phyloP scores from a whole-genome alignment of 208 protist species.

The Crithidia expoeki region DNA sequence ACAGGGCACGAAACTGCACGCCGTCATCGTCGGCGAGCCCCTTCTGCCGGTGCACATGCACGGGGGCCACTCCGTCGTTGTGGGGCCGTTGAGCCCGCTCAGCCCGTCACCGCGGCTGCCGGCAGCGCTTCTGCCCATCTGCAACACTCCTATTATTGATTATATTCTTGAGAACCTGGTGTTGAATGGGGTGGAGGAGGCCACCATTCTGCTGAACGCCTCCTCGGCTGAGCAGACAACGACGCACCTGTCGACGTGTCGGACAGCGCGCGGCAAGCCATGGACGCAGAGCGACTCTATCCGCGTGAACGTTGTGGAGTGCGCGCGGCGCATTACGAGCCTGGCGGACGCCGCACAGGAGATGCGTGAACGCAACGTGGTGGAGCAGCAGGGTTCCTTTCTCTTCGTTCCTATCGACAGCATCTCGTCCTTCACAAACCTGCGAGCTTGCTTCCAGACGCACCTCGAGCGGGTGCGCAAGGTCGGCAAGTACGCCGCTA shows the following conservation, averaged over 20 bases:
- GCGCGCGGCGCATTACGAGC: slow-evolving; percentile 48
- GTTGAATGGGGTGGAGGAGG: slow-evolving; percentile 73
- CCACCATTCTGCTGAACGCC: slow-evolving; percentile 67
- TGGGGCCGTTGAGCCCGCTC: slow-evolving; percentile 70
- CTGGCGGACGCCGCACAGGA: slow-evolving; percentile 63
- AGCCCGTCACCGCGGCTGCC: slow-evolving; percentile 58
- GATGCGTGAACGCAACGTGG: slow-evolving; percentile 77
- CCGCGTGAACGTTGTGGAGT: slow-evolving; percentile 68
- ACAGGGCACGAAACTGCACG: slow-evolving; percentile 38
- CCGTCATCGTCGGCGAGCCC: slow-evolving; percentile 74
- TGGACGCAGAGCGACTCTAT: slow-evolving; percentile 77
- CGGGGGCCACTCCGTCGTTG: slow-evolving; percentile 13
- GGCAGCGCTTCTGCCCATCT: slow-evolving; percentile 81
- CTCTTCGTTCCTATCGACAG: slow-evolving; percentile 82
- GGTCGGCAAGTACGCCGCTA: slow-evolving; percentile 80
- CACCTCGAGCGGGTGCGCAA: slow-evolving; percentile 68
- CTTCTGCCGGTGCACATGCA: slow-evolving; percentile 37
- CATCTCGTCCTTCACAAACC: slow-evolving; percentile 63
- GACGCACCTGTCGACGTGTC: slow-evolving; percentile 56
- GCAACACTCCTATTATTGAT: slow-evolving; percentile 88
- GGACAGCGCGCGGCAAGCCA: slow-evolving; percentile 60
- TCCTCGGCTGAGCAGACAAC: slow-evolving; percentile 48
- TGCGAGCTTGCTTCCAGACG: slow-evolving; percentile 58
- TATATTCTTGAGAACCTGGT: slow-evolving; percentile 88
- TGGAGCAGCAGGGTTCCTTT: slow-evolving; percentile 77